A percentile compares a stretch with the other conserved stretches of the same genome.
These are phyloP conservation scores for Grigorovia humatica DNA, from an alignment of 805 yeast species.

Conservation along the genomic window DNA sequence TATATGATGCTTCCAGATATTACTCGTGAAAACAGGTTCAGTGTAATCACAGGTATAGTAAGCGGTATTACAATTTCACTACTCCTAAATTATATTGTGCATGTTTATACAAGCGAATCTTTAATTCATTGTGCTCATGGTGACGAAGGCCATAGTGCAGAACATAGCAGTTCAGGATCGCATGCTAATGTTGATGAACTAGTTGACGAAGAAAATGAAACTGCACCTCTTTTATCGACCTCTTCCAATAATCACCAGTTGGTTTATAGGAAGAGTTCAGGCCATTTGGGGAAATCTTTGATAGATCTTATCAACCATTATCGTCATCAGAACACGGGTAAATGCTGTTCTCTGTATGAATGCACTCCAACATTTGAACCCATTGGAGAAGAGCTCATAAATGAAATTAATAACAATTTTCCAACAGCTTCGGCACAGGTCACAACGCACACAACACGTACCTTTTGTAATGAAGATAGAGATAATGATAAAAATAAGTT, in stretches of 20 bases:
- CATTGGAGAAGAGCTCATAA: neutral
- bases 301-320: conserved; percentile 1
- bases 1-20: conserved; percentile 71
- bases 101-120: conserved; percentile 66
- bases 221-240: neutral
- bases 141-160: conserved; percentile 11
- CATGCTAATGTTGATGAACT: neutral
- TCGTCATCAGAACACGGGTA: conserved; percentile 2
- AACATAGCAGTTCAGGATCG: neutral
- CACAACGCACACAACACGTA: neutral
- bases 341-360: conserved; percentile 2
- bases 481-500: neutral
- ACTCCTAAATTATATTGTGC: conserved; percentile 53
- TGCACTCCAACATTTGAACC: conserved; percentile 4
- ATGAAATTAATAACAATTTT: neutral
- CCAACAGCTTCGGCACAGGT: neutral
- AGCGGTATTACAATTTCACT: conserved; percentile 55
- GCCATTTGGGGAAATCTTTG: neutral
- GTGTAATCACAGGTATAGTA: conserved; percentile 35
- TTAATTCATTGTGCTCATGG: conserved; percentile 77
- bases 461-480: neutral
- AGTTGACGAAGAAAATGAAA: neutral
- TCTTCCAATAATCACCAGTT: neutral
- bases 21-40: conserved; percentile 29
- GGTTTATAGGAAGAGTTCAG: neutral